Evolutionary conservation across 1,139 yeast genomes (phyloP).

Genomic region (Hemisphaericaspora xylanilytica): DNA sequence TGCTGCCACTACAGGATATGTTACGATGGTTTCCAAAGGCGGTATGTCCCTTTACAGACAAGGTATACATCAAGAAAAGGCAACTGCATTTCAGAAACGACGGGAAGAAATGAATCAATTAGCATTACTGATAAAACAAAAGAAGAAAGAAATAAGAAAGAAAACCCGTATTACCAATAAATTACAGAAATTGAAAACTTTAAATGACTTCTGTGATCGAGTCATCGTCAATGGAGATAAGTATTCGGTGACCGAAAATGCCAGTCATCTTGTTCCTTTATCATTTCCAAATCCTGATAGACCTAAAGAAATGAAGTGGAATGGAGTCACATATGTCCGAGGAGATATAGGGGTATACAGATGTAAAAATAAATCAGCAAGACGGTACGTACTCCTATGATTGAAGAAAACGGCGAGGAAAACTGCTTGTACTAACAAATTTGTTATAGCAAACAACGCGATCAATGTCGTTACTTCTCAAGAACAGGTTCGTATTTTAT

Average conservation of each 20-base stretch:
- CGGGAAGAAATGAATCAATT: background rate
- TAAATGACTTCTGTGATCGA: constrained; percentile 39
- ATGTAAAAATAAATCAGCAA: constrained; percentile 5
- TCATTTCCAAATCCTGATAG: constrained; percentile 17
- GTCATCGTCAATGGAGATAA: constrained; percentile 29
- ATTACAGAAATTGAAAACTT: constrained; percentile 24
- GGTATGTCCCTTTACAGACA: constrained; percentile 39
- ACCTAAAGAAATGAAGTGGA: constrained; percentile 26
- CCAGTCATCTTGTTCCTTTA: constrained; percentile 33
- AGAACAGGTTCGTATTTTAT: constrained; percentile 38
- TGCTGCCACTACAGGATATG: constrained; percentile 7
- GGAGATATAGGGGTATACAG: background rate
- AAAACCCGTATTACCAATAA: constrained; percentile 14
- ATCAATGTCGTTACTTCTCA: constrained; percentile 39
- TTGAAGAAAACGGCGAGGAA: too few species aligned
- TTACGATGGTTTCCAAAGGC: constrained; percentile 23
- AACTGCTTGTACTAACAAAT: constrained; percentile 22
- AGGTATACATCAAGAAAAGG: constrained; percentile 32
- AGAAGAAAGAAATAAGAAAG: constrained; percentile 15
- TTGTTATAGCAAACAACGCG: constrained; percentile 15
- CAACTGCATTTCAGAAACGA: constrained; percentile 12
- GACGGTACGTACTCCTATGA: constrained; percentile 20
- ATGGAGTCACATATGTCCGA: constrained; percentile 22
- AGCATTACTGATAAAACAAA: constrained; percentile 14
- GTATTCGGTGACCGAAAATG: constrained; percentile 36